Percentiles rank a stretch among this genome's conserved stretches.
These are phyloP conservation scores for Solanum chilense DNA, from an alignment of 257 asterid species.

Conservation along the genomic window DNA sequence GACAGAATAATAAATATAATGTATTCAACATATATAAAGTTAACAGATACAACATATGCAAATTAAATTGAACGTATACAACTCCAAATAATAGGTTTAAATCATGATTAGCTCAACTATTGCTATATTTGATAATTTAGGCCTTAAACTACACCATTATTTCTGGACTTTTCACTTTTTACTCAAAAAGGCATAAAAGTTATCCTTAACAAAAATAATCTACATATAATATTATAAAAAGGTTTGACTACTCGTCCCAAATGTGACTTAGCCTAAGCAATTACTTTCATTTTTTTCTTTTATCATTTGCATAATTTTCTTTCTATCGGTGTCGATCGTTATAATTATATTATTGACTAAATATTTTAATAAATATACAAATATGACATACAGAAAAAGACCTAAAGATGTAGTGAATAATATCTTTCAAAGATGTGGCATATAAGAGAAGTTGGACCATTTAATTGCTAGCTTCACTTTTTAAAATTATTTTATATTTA, in stretches of 20 bases:
- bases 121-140: neutral
- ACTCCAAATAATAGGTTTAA: neutral
- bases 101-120: neutral
- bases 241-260: neutral
- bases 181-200: neutral
- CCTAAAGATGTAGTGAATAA: neutral
- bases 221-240: neutral
- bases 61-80: neutral
- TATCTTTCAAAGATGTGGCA: neutral
- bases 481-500: neutral
- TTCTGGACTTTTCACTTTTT: neutral
- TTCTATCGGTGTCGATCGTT: neutral
- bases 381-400: neutral
- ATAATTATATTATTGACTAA: neutral
- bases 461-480: neutral
- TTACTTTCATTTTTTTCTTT: neutral
- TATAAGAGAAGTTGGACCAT: neutral
- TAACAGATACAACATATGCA: neutral
- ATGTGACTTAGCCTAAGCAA: neutral
- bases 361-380: neutral
- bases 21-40: neutral
- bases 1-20: neutral
- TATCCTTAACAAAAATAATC: neutral
- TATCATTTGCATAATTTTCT: accelerated
- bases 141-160: neutral